Conservation (phyloP, 2,329 filamentous ascomycete species). For the Aspergillus fructus region DNA sequence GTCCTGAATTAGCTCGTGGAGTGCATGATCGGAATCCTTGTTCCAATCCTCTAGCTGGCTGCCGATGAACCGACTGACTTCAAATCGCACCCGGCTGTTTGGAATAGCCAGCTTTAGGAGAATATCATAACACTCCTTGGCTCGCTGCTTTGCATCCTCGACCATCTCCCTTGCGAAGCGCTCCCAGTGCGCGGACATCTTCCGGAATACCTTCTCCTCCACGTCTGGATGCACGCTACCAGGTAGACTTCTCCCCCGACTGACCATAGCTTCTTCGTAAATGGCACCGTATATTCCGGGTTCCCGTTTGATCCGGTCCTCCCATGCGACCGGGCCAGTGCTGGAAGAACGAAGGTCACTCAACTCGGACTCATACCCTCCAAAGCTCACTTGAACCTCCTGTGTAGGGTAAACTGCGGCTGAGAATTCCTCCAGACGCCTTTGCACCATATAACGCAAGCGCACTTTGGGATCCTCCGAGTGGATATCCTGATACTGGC, state of each 20-base stretch:
- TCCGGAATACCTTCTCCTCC: slow-evolving; percentile 12
- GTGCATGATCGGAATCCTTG: slow-evolving; percentile 4
- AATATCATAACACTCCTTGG: slow-evolving; percentile 5
- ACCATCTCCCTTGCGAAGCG: neutral
- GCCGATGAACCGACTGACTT: slow-evolving; percentile 6
- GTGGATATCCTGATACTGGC: slow-evolving; percentile 16
- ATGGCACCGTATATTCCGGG: slow-evolving; percentile 6
- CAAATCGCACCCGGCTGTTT: slow-evolving; percentile 12
- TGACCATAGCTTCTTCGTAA: slow-evolving; percentile 12
- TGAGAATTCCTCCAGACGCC: neutral
- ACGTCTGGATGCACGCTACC: slow-evolving; percentile 16
- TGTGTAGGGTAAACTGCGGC: neutral
- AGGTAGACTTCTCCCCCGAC: slow-evolving; percentile 12
- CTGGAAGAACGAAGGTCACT: neutral
- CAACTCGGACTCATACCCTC: neutral
- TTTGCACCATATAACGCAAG: slow-evolving; percentile 8
- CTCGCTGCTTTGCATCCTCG: slow-evolving; percentile 2
- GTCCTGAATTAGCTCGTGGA: slow-evolving; percentile 13
- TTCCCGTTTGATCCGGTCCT: neutral
- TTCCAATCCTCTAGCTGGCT: slow-evolving; percentile 9
- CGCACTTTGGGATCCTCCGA: neutral
- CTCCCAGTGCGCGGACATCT: slow-evolving; percentile 13
- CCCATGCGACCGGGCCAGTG: neutral
- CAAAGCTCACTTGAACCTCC: neutral
- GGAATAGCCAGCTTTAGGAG: slow-evolving; percentile 13